phyloP scores from a whole-genome alignment of 352 stramenopile species.

The Phytophthora capsici region DNA sequence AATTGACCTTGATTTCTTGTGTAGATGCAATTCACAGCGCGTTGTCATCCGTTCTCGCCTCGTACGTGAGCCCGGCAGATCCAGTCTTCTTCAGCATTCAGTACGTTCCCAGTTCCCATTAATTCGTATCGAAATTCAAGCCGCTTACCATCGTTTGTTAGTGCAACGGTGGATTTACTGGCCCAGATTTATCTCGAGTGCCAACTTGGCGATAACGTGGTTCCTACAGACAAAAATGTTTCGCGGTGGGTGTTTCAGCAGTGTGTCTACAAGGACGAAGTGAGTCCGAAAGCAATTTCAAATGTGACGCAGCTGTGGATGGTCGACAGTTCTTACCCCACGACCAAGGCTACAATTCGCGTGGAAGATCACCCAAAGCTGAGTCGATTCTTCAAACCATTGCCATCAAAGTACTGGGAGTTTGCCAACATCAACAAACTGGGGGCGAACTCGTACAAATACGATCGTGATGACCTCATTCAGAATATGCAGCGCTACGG shows the following conservation, averaged over 20 bases:
- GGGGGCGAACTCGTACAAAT: constrained; percentile 34
- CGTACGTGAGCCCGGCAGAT: constrained; percentile 43
- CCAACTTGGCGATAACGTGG: constrained; percentile 43
- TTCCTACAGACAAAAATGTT: constrained; percentile 28
- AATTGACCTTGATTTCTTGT: background rate
- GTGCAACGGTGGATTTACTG: constrained; percentile 48
- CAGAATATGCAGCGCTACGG: constrained; percentile 34
- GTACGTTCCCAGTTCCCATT: constrained; percentile 30
- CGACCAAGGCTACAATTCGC: constrained; percentile 9
- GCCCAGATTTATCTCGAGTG: constrained; percentile 52
- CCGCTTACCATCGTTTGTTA: constrained; percentile 7
- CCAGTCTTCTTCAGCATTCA: constrained; percentile 62
- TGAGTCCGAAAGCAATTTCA: constrained; percentile 26
- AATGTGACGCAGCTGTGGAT: constrained; percentile 43
- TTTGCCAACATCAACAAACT: constrained; percentile 39
- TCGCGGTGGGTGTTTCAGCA: constrained; percentile 48
- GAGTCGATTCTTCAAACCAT: constrained; percentile 26
- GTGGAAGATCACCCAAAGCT: constrained; percentile 32
- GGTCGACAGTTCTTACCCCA: constrained; percentile 19
- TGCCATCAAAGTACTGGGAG: constrained; percentile 35
- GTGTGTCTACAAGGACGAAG: constrained; percentile 32
- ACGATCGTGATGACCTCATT: constrained; percentile 38
- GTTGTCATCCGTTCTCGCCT: constrained; percentile 41
- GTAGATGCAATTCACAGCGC: constrained; percentile 54
- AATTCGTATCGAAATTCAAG: background rate